Conservation (phyloP, 2,329 filamentous ascomycete species). For the Talaromyces rugulosus region DNA sequence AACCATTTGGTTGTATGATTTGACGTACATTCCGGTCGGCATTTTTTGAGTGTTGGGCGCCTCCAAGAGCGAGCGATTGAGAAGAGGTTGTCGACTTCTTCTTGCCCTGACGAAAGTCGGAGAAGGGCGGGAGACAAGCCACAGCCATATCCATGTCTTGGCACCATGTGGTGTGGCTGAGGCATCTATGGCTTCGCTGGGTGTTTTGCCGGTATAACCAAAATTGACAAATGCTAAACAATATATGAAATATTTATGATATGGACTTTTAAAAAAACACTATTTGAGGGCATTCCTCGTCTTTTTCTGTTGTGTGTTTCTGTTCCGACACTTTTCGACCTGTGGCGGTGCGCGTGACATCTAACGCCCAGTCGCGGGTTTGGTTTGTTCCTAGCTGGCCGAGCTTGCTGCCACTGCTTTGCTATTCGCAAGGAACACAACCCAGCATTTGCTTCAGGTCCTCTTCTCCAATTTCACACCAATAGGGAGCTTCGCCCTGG, state of each 20-base stretch:
- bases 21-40: slow-evolving; percentile 21
- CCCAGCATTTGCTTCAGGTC: not conserved
- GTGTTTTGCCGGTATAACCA: not conserved
- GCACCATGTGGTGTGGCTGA: slow-evolving; percentile 11
- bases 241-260: not conserved
- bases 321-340: not conserved
- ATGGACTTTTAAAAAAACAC: fast-evolving
- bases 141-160: slow-evolving; percentile 9
- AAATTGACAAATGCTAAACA: not conserved
- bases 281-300: not conserved
- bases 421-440: not conserved
- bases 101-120: not conserved
- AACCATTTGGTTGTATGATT: not conserved
- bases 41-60: slow-evolving; percentile 14
- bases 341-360: slow-evolving; percentile 12
- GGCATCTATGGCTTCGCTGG: not conserved
- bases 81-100: not conserved
- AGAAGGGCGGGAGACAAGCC: slow-evolving; percentile 7
- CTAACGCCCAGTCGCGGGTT: not conserved
- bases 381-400: slow-evolving; percentile 1
- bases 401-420: not conserved
- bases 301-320: not conserved
- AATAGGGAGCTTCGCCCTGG: not conserved
- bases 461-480: not conserved
- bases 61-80: not conserved